Evolutionary conservation across 495 filamentous ascomycete species (phyloP), one percentile per base, ranked within the genome.

Genomic region (Xylaria longipes): DNA sequence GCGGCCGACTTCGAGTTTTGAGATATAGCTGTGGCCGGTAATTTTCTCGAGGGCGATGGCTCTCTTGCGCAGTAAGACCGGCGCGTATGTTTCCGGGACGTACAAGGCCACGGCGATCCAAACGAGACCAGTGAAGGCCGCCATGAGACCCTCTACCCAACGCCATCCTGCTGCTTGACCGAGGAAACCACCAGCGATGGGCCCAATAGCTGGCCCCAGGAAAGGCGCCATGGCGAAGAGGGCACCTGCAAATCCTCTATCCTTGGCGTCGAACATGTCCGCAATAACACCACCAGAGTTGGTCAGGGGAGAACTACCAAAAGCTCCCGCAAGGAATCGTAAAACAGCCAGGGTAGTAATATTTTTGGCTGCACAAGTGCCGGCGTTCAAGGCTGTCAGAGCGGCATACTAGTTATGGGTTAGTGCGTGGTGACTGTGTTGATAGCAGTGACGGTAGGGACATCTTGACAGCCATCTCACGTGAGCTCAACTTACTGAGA

Each of bases 301-400:
- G 33, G 91, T 93, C 67, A 94, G 74, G 37, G 91, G 88, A 1
- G 91, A 91, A 2, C 90, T 89, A 37, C 93, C 93, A 78, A 94
- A 93, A n/a, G 91, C 84, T 64, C 93, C 91, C 33, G 90, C 91
- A 65, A 94, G 90, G 85, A 94, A 94, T 29, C 93, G 91, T 35
- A 94, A 85, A 71, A 94, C 87, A 63, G 94, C 82, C 1, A 96
- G 82, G 2, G 89, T 88, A 73, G 86, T 79, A 58, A 89, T 86
- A 72, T 92, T 93, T 70, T 89, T 82, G 1, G 90, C 78, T 17
- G 88, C 87, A 3, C 89, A 87, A 54, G 86, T 86, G 29, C 86
- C 92, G 70, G 87, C 89, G 73, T 88, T 93, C 84, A 95, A 94
- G 0, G 88, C 87, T 25, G 91, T 89, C 37, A 94, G 84, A 29